These are phyloP conservation scores for Quercus dentata DNA, from an alignment of 306 rosid species.

Conservation along the genomic window DNA sequence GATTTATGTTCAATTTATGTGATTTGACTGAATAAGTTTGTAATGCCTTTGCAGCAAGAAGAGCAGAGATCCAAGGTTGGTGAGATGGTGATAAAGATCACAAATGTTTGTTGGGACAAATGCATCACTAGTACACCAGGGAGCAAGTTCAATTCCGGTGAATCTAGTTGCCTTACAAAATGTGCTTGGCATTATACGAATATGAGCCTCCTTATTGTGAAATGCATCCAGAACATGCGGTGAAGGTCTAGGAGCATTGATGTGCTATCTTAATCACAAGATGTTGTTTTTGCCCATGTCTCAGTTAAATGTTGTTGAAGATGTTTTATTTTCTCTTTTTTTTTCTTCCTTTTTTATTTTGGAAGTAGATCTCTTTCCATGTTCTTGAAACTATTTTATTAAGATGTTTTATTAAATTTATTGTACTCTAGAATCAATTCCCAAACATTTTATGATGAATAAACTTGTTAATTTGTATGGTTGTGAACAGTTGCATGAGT, in stretches of 20 bases:
- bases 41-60: constrained; percentile 58
- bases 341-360: too few relatives aligned
- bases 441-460: not conserved
- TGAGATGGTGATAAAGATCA: constrained; percentile 86
- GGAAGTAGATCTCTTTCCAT: not conserved
- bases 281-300: constrained; percentile 1
- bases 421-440: not conserved
- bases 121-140: constrained; percentile 81
- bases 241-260: constrained; percentile 29
- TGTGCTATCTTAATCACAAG: constrained; percentile 2
- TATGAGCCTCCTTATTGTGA: constrained; percentile 62
- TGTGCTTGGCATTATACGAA: constrained; percentile 85
- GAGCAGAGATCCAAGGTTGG: constrained; percentile 67
- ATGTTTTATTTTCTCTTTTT: not conserved
- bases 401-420: not conserved
- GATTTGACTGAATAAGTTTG: not conserved
- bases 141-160: constrained; percentile 84
- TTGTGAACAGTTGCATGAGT: too few relatives aligned
- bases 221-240: constrained; percentile 66
- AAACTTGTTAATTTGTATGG: not conserved
- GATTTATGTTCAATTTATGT: not conserved
- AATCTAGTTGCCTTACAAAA: constrained; percentile 62
- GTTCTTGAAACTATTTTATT: not conserved
- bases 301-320: constrained; percentile 6
- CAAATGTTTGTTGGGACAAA: constrained; percentile 86